Evolutionary conservation across 768 basidiomycete genomes (phyloP).

Genomic region (Tulasnella sp.): DNA sequence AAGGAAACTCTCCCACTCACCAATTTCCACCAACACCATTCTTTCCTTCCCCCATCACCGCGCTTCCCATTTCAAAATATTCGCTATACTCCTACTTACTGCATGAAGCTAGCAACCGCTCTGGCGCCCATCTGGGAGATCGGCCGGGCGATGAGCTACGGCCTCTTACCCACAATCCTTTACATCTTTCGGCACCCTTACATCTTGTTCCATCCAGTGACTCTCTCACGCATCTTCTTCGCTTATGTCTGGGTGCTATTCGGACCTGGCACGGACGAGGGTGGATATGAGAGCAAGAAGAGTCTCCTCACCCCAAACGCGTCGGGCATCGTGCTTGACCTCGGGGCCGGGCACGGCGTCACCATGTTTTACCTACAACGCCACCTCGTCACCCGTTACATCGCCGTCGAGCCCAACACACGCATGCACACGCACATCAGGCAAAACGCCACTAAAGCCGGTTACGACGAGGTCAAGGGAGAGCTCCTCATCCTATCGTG

Average conservation of each 20-base stretch:
- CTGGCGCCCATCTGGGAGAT: conserved; percentile 37
- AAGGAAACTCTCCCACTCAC: no score
- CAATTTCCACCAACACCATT: neutral
- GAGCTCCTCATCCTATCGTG: conserved; percentile 47
- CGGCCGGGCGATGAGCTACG: conserved; percentile 27
- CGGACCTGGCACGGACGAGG: conserved; percentile 38
- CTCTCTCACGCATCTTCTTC: conserved; percentile 47
- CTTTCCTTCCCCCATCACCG: no score
- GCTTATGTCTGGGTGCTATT: conserved; percentile 44
- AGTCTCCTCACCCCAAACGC: conserved; percentile 44
- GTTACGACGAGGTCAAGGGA: conserved; percentile 43
- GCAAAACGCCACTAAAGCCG: conserved; percentile 36
- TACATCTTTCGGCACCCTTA: conserved; percentile 33
- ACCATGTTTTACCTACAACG: conserved; percentile 49
- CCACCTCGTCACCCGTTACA: conserved; percentile 44
- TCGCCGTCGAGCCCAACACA: conserved; percentile 61
- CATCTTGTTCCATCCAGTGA: conserved; percentile 35
- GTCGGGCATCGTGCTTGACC: conserved; percentile 49
- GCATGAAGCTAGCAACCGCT: conserved; percentile 40
- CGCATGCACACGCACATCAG: conserved; percentile 52
- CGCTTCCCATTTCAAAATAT: no score
- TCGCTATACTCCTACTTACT: no score
- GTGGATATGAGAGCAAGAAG: conserved; percentile 32
- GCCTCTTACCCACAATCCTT: conserved; percentile 38
- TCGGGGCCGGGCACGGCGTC: conserved; percentile 62